These are phyloP conservation scores for Jackrogersella multiformis DNA, from an alignment of 495 filamentous ascomycete genomes.

Conservation along the genomic window DNA sequence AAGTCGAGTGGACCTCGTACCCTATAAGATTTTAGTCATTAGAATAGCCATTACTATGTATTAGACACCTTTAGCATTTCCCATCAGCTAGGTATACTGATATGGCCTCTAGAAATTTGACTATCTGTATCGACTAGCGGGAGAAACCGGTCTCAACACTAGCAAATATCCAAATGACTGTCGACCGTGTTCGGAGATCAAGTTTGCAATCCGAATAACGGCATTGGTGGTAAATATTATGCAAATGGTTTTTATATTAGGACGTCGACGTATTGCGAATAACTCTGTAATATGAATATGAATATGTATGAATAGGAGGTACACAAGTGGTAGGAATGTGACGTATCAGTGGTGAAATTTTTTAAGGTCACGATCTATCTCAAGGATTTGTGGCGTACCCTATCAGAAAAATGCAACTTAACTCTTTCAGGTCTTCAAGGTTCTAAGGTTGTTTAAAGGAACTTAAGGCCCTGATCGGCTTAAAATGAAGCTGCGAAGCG, in stretches of 20 bases:
- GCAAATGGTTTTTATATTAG: constrained; percentile 27
- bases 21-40: constrained; percentile 38
- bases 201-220: constrained; percentile 27
- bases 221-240: constrained; percentile 29
- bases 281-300: constrained; percentile 6
- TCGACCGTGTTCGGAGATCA: constrained; percentile 34
- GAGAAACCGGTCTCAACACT: constrained; percentile 29
- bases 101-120: neutral
- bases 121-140: constrained; percentile 27
- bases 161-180: constrained; percentile 28
- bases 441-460: neutral
- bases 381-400: constrained; percentile 33
- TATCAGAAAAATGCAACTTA: constrained; percentile 23
- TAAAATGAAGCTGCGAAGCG: constrained; percentile 39
- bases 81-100: constrained; percentile 16
- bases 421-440: too few species aligned
- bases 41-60: too few species aligned
- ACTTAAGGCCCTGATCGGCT: too few species aligned
- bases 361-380: constrained; percentile 41
- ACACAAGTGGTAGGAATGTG: constrained; percentile 33
- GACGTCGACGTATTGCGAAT: constrained; percentile 8
- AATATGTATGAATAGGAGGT: neutral
- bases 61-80: constrained; percentile 32
- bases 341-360: constrained; percentile 41
- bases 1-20: constrained; percentile 28